Evolutionary conservation across 176 grass and related monocot genomes (phyloP), one percentile per base, ranked within the genome.

Genomic region (Oryza nivara): DNA sequence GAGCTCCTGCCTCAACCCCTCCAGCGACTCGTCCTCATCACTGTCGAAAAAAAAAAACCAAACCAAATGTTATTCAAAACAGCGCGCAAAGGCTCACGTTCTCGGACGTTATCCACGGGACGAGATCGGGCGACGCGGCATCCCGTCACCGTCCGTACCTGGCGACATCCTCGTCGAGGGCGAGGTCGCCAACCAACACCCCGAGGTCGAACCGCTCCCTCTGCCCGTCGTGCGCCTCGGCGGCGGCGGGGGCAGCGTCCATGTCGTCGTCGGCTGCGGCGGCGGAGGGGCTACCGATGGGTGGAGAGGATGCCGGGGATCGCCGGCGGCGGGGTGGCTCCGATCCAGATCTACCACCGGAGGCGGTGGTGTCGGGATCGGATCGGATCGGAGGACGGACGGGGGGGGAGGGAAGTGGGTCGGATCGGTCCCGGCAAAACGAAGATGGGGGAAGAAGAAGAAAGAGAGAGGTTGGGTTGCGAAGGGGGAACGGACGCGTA

Each of bases 131-230:
- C 20, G 28, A 20, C 3, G 51, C 51, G 51, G 51, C 10, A 44
- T 44, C 28, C 14, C 15, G 49, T 3, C 34, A 35, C 5, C 11
- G 56, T 61, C 19, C 23, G 0, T 70, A 96, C 91, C 93, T 96
- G 73, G 85, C 73, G 32, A 87, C 84, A 30, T 98, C 93, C 81
- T 98, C 96, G 41, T 98, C 96, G 72, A 91, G 80, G 47, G 87
- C 65, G 70, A 94, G 86, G 82, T 98, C 93, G 41, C 93, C 91
- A 47, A 98, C 94, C 89, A 95, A 91, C 22, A 98, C 56, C 70
- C 96, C 93, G 74, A 98, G 81, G 76, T 98, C 93, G 84, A 98
- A 95, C 41, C 45, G 80, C 88, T 95, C 85, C 81, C 87, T 95
- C 40, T 28, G 83, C 61, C 35, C 80, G 32, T 78, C 91, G 68